phyloP scores from a whole-genome alignment of 108 stramenopile genomes.

The Cyclotella choctawhatcheeana region DNA sequence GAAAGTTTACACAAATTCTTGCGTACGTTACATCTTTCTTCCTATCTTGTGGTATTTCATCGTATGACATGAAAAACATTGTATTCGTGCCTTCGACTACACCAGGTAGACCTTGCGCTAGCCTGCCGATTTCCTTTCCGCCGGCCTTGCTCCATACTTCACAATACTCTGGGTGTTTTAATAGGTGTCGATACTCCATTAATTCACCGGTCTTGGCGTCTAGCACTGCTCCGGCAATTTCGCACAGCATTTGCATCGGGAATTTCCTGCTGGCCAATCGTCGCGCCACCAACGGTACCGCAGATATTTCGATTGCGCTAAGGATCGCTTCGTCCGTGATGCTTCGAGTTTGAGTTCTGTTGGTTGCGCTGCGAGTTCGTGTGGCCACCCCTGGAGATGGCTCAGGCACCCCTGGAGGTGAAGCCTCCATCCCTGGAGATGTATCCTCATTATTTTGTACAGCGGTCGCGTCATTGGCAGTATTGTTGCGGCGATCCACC shows the following conservation, averaged over 20 bases:
- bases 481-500: neutral
- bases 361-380: neutral
- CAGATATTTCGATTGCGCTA: neutral
- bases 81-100: neutral
- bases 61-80: neutral
- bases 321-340: neutral
- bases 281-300: neutral
- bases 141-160: neutral
- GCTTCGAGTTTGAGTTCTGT: neutral
- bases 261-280: neutral
- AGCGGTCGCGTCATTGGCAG: no score
- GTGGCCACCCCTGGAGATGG: no score
- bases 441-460: neutral
- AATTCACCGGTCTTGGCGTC: no score
- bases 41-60: neutral
- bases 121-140: neutral
- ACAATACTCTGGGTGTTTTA: neutral
- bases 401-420: neutral
- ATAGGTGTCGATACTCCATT: neutral
- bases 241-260: neutral
- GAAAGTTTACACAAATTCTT: neutral
- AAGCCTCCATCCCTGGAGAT: neutral
- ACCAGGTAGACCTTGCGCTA: neutral
- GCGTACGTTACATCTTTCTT: constrained; percentile 2
- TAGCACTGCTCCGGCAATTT: neutral